phyloP scores from a whole-genome alignment of 2,329 filamentous ascomycete genomes.

The Colletotrichum agaves region DNA sequence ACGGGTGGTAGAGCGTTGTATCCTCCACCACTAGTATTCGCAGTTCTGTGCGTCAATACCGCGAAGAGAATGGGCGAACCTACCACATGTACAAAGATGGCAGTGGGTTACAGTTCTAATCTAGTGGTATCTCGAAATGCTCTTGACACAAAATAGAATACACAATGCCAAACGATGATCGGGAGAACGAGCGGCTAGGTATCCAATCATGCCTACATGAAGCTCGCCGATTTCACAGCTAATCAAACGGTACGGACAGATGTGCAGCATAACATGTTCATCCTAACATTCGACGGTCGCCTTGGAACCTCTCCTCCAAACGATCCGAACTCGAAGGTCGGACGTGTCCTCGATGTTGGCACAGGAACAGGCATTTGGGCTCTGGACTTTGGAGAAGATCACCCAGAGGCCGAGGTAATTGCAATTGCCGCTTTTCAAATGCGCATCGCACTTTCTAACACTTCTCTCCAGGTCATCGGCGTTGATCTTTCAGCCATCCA shows the following conservation, averaged over 20 bases:
- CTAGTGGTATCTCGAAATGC: neutral
- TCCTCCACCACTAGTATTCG: neutral
- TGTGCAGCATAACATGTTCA: constrained; percentile 45
- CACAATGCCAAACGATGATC: constrained; percentile 42
- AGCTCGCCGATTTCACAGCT: too few relatives aligned
- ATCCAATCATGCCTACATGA: neutral
- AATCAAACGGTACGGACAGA: constrained; percentile 24
- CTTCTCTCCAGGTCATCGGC: constrained; percentile 45
- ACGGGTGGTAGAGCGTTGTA: neutral
- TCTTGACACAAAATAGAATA: constrained; percentile 36
- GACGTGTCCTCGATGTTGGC: constrained; percentile 55
- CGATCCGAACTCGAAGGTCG: constrained; percentile 10
- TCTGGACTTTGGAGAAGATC: constrained; percentile 54
- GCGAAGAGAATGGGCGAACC: constrained; percentile 51
- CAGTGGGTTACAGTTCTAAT: neutral
- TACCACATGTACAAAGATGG: constrained; percentile 50
- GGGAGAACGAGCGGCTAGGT: constrained; percentile 41
- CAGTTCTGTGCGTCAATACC: constrained; percentile 40
- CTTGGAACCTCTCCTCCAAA: constrained; percentile 39
- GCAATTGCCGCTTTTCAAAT: too few relatives aligned
- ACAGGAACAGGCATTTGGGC: constrained; percentile 59
- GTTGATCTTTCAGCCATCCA: constrained; percentile 56
- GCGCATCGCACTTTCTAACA: neutral
- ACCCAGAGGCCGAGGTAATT: constrained; percentile 45
- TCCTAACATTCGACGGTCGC: constrained; percentile 41